These are phyloP conservation scores for Trichoderma orchidacearum DNA, from an alignment of 495 filamentous ascomycete species.

Conservation along the genomic window DNA sequence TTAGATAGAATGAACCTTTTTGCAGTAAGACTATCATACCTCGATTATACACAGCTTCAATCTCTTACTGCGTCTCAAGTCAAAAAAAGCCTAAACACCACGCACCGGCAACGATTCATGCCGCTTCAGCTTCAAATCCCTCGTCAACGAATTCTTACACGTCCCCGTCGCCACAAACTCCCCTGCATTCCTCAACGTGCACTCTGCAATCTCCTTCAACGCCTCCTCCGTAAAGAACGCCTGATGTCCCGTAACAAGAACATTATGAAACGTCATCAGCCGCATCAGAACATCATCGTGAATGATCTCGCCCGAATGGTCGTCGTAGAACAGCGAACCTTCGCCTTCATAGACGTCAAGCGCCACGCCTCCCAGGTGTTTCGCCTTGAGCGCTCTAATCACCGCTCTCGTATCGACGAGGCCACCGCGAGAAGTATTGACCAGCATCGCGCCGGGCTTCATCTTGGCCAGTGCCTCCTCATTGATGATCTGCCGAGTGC, in stretches of 20 bases:
- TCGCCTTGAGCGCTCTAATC: constrained; percentile 45
- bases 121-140: constrained; percentile 2
- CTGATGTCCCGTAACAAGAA: constrained; percentile 54
- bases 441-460: constrained; percentile 45
- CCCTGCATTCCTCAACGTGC: constrained; percentile 41
- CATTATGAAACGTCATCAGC: constrained; percentile 59
- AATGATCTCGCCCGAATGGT: constrained; percentile 54
- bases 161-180: constrained; percentile 15
- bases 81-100: neutral
- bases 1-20: too few species aligned
- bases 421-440: constrained; percentile 55
- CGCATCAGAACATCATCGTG: constrained; percentile 54
- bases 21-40: too few species aligned
- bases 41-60: too few species aligned
- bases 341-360: constrained; percentile 46
- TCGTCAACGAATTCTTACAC: constrained; percentile 25
- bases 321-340: constrained; percentile 45
- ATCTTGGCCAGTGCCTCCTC: constrained; percentile 34
- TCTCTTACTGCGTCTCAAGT: too few species aligned
- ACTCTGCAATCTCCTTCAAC: constrained; percentile 47
- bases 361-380: constrained; percentile 38
- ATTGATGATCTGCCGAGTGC: constrained; percentile 49
- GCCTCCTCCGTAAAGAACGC: constrained; percentile 59
- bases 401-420: constrained; percentile 45
- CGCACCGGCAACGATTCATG: neutral